Evolutionary conservation across 2,329 filamentous ascomycete genomes (phyloP), one percentile per base, ranked within the genome.

Genomic region (Aspergillus fischeri): DNA sequence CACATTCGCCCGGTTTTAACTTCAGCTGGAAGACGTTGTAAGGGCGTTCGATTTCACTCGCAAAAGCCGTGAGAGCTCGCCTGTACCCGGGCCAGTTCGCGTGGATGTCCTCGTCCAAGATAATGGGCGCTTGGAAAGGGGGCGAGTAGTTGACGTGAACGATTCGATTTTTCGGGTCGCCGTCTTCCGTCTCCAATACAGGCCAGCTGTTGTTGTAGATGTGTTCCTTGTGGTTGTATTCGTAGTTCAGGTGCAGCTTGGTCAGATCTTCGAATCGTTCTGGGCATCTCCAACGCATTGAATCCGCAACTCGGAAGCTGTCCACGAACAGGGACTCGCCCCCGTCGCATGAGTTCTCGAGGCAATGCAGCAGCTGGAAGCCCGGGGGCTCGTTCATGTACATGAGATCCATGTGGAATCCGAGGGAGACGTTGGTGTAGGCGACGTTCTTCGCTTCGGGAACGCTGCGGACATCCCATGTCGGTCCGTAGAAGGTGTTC

Each of bases 351-450:
- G 86, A 88, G 67, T 95, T 96, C 60, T 89, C 83, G 45, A 97
- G 80, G 68, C 92, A 97, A 75, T 97, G 94, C 3, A 97, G 84
- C 25, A 97, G 79, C 74, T 99, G 93, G 52, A 94, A 84, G 32
- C 87, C 86, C 0, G 93, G 93, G 2, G 90, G 86, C 52, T 90
- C 84, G 14, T 83, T 77, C 75, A 94, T 88, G 76, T 97, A 97
- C 55, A 97, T 81, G 44, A 97, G 82, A 71, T 97, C 94, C 84
- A 96, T 94, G 76, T 99, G 94, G 50, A 97, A 86, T 17, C 90
- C 90, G 1, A 97, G 85, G 67, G 87, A 87, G 51, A 87, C 82
- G 67, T 83, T 87, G 1, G 93, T 97, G 76, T 97, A 92, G 9
- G 94, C 93, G 3, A 97, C 90, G 70, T 97, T 97, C 70, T 93